Conservation (phyloP, 2,329 filamentous ascomycete genomes). For the Phaeosphaeriaceae sp. region DNA sequence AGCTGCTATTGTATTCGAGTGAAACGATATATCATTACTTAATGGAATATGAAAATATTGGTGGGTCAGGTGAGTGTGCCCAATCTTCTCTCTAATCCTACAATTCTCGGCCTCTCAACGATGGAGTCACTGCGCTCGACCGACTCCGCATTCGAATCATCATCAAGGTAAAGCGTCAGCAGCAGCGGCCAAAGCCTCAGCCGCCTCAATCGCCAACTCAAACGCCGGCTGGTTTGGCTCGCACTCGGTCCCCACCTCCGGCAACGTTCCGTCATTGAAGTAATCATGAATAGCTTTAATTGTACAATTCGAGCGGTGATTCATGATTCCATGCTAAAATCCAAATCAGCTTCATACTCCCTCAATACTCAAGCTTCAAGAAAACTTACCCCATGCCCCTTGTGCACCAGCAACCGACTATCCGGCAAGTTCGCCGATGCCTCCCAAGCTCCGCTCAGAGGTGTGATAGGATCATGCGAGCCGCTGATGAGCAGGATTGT, state of each 20-base stretch:
- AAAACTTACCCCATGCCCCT: constrained; percentile 11
- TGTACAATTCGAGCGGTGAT: constrained; percentile 3
- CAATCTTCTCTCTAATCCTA: no score
- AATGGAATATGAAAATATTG: no score
- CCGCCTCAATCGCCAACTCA: not conserved
- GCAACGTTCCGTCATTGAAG: constrained; percentile 12
- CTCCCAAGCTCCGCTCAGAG: constrained; percentile 21
- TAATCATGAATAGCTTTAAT: constrained; percentile 10
- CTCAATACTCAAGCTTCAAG: constrained; percentile 2
- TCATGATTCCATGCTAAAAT: not conserved
- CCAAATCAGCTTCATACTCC: not conserved
- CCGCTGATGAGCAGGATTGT: constrained; percentile 23
- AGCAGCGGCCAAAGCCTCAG: not conserved
- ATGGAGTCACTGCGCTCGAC: no score
- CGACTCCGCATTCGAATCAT: not conserved
- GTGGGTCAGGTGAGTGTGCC: no score
- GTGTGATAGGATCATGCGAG: constrained; percentile 23
- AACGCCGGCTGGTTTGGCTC: constrained; percentile 15
- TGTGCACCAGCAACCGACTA: constrained; percentile 19
- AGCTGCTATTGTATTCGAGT: constrained; percentile 73
- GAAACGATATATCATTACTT: not conserved
- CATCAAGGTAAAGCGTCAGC: not conserved
- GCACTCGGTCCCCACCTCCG: constrained; percentile 14
- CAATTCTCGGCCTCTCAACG: no score
- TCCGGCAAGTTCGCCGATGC: constrained; percentile 18